These are phyloP conservation scores for Xylaria sp. DNA, from an alignment of 495 filamentous ascomycete species.

Conservation along the genomic window DNA sequence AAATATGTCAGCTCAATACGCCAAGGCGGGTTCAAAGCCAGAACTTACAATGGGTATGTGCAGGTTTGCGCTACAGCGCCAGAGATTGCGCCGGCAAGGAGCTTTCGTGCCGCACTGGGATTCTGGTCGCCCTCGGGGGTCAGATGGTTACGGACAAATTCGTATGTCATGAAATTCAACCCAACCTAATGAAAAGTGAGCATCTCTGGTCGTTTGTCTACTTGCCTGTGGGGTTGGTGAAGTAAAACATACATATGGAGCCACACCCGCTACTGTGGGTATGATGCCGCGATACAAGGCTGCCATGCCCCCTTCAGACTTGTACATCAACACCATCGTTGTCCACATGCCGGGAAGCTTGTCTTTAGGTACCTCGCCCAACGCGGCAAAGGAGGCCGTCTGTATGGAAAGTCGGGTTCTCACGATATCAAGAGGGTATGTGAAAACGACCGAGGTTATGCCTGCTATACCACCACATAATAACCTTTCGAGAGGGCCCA, in stretches of 20 bases:
- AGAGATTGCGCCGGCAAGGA: conserved; percentile 87
- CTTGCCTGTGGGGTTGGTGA: neutral
- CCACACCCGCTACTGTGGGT: conserved; percentile 93
- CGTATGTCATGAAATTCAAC: conserved; percentile 98
- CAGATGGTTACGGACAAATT: conserved; percentile 80
- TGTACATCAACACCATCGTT: conserved; percentile 85
- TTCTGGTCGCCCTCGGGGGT: conserved; percentile 90
- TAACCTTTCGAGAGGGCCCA: conserved; percentile 73
- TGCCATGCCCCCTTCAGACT: conserved; percentile 80
- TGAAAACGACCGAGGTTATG: conserved; percentile 85
- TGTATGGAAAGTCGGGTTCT: conserved; percentile 95
- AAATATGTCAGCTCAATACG: conserved; percentile 29
- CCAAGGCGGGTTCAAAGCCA: no score
- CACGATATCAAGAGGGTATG: conserved; percentile 91
- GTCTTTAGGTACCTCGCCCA: conserved; percentile 60
- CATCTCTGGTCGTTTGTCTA: neutral
- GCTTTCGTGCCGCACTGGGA: conserved; percentile 78
- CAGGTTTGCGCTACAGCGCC: conserved; percentile 97
- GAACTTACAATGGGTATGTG: conserved; percentile 93
- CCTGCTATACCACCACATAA: conserved; percentile 88
- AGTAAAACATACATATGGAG: conserved; percentile 74
- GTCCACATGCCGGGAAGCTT: conserved; percentile 93
- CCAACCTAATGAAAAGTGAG: conserved; percentile 70
- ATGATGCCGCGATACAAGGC: conserved; percentile 92
- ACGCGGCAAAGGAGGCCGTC: conserved; percentile 87